phyloP scores from a whole-genome alignment of 495 filamentous ascomycete genomes.

The Penicillium paxilli region DNA sequence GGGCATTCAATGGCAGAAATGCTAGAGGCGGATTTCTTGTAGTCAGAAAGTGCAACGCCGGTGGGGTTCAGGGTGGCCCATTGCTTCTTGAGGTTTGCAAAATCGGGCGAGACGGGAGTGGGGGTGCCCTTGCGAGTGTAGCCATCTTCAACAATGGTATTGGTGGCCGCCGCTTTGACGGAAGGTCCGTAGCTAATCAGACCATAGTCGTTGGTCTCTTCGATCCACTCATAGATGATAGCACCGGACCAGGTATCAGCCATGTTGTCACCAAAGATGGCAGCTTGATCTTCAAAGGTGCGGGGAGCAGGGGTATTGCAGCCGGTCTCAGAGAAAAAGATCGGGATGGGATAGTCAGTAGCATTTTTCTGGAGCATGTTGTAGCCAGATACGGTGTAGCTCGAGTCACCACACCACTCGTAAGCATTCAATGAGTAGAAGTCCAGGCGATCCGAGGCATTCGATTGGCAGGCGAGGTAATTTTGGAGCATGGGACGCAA shows the following conservation, averaged over 20 bases:
- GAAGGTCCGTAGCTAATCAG: constrained; percentile 72
- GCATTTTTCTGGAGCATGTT: constrained; percentile 58
- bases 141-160: constrained; percentile 57
- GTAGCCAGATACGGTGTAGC: constrained; percentile 71
- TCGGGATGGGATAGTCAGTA: constrained; percentile 67
- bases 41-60: constrained; percentile 62
- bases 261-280: constrained; percentile 78
- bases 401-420: constrained; percentile 77
- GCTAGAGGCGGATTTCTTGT: constrained; percentile 61
- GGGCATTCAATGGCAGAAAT: constrained; percentile 63
- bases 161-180: constrained; percentile 35
- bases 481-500: constrained; percentile 86
- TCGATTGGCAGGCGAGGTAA: constrained; percentile 75
- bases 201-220: constrained; percentile 83
- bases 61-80: constrained; percentile 74
- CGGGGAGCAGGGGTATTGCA: constrained; percentile 69
- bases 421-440: constrained; percentile 88
- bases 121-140: constrained; percentile 72
- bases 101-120: constrained; percentile 73
- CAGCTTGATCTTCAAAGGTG: constrained; percentile 71
- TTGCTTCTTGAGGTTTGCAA: constrained; percentile 69
- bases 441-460: constrained; percentile 70
- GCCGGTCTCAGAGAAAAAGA: constrained; percentile 84
- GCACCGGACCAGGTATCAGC: constrained; percentile 73
- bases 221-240: constrained; percentile 89